These are phyloP conservation scores for Lagenaria siceraria DNA, from an alignment of 306 rosid species.

Conservation along the genomic window DNA sequence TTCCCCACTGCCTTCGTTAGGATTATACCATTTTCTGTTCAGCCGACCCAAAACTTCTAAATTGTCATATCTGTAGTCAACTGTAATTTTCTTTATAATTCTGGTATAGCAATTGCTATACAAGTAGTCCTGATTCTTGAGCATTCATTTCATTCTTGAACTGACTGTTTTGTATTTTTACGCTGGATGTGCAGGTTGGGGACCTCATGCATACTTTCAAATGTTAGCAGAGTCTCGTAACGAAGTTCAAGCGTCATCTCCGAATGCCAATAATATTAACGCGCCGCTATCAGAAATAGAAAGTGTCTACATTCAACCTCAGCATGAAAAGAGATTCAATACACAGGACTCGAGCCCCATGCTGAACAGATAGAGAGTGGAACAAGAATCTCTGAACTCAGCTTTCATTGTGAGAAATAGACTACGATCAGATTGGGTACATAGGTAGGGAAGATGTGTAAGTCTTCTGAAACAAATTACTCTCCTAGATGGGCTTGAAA, in stretches of 20 bases:
- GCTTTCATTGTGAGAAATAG: neutral
- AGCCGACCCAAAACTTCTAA: neutral
- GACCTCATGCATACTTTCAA: constrained; percentile 18
- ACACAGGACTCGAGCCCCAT: constrained; percentile 24
- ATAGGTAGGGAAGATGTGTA: neutral
- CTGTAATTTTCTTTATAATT: neutral
- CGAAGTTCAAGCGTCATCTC: constrained; percentile 10
- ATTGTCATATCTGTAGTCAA: neutral
- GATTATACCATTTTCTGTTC: neutral
- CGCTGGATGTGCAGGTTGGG: constrained; percentile 4
- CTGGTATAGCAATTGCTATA: neutral
- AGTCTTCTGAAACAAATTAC: neutral
- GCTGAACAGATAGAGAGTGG: constrained; percentile 37
- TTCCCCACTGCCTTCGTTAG: neutral
- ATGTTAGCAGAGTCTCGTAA: constrained; percentile 14
- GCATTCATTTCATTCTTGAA: neutral
- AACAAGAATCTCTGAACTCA: constrained; percentile 30
- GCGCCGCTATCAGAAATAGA: neutral
- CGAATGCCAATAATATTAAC: neutral
- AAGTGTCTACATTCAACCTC: constrained; percentile 1
- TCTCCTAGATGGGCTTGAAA: neutral
- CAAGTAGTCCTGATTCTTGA: neutral
- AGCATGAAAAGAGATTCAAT: constrained; percentile 5
- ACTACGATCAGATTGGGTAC: neutral
- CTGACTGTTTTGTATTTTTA: neutral